These are phyloP conservation scores for Fusarium stilboides DNA, from an alignment of 2,329 filamentous ascomycete genomes.

Conservation along the genomic window DNA sequence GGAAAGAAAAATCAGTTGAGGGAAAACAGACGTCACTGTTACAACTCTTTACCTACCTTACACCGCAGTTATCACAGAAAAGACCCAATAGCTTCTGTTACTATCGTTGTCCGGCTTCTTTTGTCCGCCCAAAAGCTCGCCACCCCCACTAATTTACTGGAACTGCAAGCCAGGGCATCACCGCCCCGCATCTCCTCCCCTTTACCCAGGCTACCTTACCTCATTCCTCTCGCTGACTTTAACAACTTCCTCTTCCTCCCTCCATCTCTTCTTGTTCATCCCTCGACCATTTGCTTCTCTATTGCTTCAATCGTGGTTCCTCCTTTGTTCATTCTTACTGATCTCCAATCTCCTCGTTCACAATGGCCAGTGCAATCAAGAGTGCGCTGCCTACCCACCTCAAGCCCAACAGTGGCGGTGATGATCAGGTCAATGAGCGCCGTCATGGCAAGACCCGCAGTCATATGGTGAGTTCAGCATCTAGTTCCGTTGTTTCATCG, in stretches of 20 bases:
- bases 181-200: slow-evolving; percentile 44
- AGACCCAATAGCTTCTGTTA: slow-evolving; percentile 10
- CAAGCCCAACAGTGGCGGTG: slow-evolving; percentile 71
- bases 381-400: slow-evolving; percentile 88
- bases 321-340: slow-evolving; percentile 18
- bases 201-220: slow-evolving; percentile 38
- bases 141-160: slow-evolving; percentile 44
- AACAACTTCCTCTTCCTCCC: slow-evolving; percentile 37
- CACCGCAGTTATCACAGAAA: slow-evolving; percentile 16
- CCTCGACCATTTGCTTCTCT: slow-evolving; percentile 6
- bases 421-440: slow-evolving; percentile 67
- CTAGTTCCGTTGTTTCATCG: neutral
- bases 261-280: slow-evolving; percentile 19
- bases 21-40: slow-evolving; percentile 34
- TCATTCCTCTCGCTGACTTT: slow-evolving; percentile 42
- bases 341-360: slow-evolving; percentile 43
- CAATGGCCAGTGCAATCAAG: slow-evolving; percentile 80
- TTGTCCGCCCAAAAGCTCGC: slow-evolving; percentile 31
- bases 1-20: slow-evolving; percentile 10
- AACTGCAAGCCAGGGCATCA: slow-evolving; percentile 39
- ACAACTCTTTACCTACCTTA: slow-evolving; percentile 14
- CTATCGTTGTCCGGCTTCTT: slow-evolving; percentile 21
- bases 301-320: slow-evolving; percentile 16
- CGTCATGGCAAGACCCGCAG: slow-evolving; percentile 89
- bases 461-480: slow-evolving; percentile 78